Base-by-base conservation (phyloP, 2,329 filamentous ascomycete genomes). In the Aspergillus quadricinctus region DNA sequence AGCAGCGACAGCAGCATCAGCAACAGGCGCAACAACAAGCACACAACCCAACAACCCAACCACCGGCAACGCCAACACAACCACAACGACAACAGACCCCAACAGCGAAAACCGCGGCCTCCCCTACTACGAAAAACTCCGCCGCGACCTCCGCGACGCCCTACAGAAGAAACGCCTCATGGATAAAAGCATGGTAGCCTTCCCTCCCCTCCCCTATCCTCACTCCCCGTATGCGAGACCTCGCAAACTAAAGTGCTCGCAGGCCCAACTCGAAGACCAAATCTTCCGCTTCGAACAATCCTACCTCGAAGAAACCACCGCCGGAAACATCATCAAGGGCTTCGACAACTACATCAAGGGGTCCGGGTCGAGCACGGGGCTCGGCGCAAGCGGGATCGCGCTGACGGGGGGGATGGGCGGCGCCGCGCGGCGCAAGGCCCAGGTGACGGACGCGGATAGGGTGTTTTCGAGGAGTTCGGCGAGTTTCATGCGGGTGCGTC, bases 321-420 rank as follows among this genome's bases (percentile, higher is more conserved):
- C 84, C 21, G 94, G 94, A 48, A 99, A 99, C 77, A 97, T 99
- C 70, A 93, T 99, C 72, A 92, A 90, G 50, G 94, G 94, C 23
- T 99, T 99, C 74, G 94, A 99, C 74, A 95, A 92, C 71, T 99
- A 97, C 77, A 95, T 96, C 80, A 99, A 99, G 75, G 92, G 90
- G 54, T 83, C 82, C 19, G 82, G 84, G 8, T 83, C 85, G n/a
- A 80, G 77, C 3, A 68, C 72, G 1, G 65, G 62, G 25, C 60
- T 73, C 25, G 64, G 69, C 28, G 66, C 66, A 1, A 64, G 66
- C 2, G 66, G 70, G 4, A 61, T 75, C 10, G 70, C 73, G 37
- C 61, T 75, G 4, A 64, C 68, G 0, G 64, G 64, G 3, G 61
- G 61, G 1, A 61, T 58, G 35, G 57, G 62, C 35, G 59, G 62